A percentile compares a stretch with the other conserved stretches of the same genome.
These are phyloP conservation scores for Candolleomyces aberdarensis DNA, from an alignment of 768 basidiomycete species.

Conservation along the genomic window DNA sequence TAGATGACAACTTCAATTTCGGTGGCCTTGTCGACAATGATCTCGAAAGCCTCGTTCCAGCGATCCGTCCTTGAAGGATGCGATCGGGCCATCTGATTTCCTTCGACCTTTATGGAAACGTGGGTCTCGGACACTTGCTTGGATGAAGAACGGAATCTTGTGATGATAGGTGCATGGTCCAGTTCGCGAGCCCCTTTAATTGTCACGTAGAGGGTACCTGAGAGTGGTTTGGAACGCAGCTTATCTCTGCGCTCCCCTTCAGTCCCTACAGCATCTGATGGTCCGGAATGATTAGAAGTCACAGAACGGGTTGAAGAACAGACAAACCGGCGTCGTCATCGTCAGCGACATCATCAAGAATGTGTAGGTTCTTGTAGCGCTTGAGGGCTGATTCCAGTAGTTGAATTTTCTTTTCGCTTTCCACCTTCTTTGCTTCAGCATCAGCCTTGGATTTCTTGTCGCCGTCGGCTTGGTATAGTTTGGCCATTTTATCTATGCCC, in stretches of 20 bases:
- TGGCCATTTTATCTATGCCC: slow-evolving; percentile 99
- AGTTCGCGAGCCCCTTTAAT: slow-evolving; percentile 90
- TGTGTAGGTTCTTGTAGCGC: slow-evolving; percentile 93
- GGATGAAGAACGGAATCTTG: slow-evolving; percentile 69
- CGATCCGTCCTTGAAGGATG: slow-evolving; percentile 92
- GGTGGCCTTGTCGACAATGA: slow-evolving; percentile 95
- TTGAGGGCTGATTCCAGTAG: slow-evolving; percentile 89
- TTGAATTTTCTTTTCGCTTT: slow-evolving; percentile 96
- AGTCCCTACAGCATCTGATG: slow-evolving; percentile 42
- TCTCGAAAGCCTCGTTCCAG: slow-evolving; percentile 98
- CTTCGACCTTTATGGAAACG: slow-evolving; percentile 95
- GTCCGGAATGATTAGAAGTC: slow-evolving; percentile 7
- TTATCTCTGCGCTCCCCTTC: slow-evolving; percentile 91
- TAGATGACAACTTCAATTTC: slow-evolving; percentile 97
- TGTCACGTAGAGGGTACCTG: slow-evolving; percentile 87
- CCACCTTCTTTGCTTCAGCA: slow-evolving; percentile 89
- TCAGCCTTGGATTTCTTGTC: slow-evolving; percentile 95
- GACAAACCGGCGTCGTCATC: slow-evolving; percentile 73
- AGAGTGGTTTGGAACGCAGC: slow-evolving; percentile 88
- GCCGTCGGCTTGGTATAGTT: slow-evolving; percentile 92
- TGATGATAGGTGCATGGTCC: slow-evolving; percentile 83
- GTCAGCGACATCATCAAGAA: slow-evolving; percentile 85
- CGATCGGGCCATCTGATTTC: slow-evolving; percentile 86
- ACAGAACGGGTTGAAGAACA: slow-evolving; percentile 1
- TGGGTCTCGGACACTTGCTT: slow-evolving; percentile 82